phyloP scores from a whole-genome alignment of 441 rosid genomes.

The Omphalea diandra region DNA sequence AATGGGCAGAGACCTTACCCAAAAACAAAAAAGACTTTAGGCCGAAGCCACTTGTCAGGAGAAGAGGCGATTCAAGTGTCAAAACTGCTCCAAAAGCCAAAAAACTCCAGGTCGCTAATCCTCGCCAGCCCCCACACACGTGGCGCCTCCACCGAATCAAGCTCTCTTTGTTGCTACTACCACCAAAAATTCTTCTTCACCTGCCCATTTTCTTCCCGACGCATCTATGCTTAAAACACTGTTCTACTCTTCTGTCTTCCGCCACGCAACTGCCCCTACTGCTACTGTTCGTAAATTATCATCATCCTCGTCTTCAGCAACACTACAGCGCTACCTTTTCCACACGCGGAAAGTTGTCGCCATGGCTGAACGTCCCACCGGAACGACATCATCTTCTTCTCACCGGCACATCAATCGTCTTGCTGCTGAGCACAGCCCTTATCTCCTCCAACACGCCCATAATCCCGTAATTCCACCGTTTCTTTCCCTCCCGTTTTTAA shows the following conservation, averaged over 20 bases:
- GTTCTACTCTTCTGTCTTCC: slow-evolving; percentile 26
- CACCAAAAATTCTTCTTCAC: neutral
- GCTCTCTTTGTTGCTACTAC: neutral
- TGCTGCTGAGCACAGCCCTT: slow-evolving; percentile 89
- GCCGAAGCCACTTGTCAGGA: slow-evolving; percentile 9
- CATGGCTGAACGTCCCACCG: slow-evolving; percentile 58
- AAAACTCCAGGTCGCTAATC: slow-evolving; percentile 6
- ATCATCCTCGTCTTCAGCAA: neutral
- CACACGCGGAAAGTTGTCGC: slow-evolving; percentile 41
- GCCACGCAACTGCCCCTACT: slow-evolving; percentile 10
- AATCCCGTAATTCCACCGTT: slow-evolving; percentile 50
- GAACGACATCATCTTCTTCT: slow-evolving; percentile 40
- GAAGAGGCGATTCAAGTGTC: neutral
- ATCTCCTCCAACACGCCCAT: slow-evolving; percentile 94
- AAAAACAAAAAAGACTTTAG: neutral
- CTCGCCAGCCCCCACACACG: neutral
- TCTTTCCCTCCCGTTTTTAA: neutral
- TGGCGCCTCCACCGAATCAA: slow-evolving; percentile 17
- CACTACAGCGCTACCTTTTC: slow-evolving; percentile 21
- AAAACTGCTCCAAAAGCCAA: neutral
- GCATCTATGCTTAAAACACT: slow-evolving; percentile 33
- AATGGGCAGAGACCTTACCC: too few species aligned
- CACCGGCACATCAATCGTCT: slow-evolving; percentile 65
- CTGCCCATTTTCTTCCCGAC: neutral
- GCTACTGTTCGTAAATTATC: neutral